Conservation (phyloP, 2,329 filamentous ascomycete genomes). For the Colletotrichum sp. region DNA sequence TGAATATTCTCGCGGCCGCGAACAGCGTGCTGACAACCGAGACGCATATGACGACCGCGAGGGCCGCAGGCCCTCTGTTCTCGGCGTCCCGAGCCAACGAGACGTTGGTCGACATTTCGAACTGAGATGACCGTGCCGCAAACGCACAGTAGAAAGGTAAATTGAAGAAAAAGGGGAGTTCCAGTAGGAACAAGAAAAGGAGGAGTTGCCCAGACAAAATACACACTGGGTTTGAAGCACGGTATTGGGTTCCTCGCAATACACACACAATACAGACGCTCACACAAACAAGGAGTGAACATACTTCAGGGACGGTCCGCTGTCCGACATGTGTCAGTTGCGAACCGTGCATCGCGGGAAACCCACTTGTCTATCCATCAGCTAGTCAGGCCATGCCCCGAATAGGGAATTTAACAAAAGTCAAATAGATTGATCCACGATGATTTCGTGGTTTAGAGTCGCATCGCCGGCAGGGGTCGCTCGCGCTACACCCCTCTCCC, state of each 20-base stretch:
- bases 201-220: neutral
- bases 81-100: neutral
- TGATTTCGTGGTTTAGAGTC: neutral
- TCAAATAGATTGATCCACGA: neutral
- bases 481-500: neutral
- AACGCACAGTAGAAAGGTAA: neutral
- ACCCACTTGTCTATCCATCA: neutral
- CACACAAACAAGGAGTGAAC: neutral
- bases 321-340: neutral
- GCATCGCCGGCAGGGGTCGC: neutral
- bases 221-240: neutral
- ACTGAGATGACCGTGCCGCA: neutral
- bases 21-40: constrained; percentile 32
- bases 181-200: neutral
- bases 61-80: constrained; percentile 34
- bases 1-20: constrained; percentile 32
- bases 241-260: neutral
- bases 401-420: neutral
- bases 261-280: neutral
- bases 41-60: constrained; percentile 32
- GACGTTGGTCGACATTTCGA: neutral
- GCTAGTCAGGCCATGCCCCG: neutral
- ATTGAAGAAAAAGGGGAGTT: neutral
- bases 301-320: neutral
- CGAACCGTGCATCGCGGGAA: neutral